Conservation (phyloP, 129 eudicot species). For the Apium graveolens region DNA sequence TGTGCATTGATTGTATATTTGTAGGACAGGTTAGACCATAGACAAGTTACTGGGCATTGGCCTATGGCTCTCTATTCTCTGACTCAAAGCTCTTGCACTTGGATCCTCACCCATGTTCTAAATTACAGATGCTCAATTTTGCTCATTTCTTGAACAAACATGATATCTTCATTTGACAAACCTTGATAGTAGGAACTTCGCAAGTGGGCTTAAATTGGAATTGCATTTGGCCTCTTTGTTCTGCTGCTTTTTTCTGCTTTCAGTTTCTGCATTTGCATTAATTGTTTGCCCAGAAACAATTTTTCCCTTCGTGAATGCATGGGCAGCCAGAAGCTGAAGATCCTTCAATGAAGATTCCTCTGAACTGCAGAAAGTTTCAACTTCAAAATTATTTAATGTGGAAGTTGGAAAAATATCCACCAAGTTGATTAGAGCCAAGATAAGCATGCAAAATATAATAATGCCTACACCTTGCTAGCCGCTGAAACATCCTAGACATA, state of each 20-base stretch:
- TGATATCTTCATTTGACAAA: conserved; percentile 21
- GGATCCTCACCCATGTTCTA: neutral
- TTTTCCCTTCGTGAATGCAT: conserved; percentile 47
- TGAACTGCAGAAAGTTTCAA: conserved; percentile 35
- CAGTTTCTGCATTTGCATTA: conserved; percentile 42
- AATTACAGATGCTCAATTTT: neutral
- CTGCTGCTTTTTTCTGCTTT: conserved; percentile 56
- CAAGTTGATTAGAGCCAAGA: neutral
- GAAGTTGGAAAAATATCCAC: neutral
- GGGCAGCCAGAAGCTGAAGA: conserved; percentile 61
- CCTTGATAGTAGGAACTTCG: conserved; percentile 93
- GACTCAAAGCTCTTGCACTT: neutral
- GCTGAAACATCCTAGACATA: conserved; percentile 71
- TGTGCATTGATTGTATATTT: conserved; percentile 1
- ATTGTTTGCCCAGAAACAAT: conserved; percentile 33
- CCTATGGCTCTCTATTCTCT: neutral
- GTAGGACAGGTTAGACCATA: neutral
- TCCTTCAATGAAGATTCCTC: conserved; percentile 66
- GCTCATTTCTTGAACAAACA: neutral
- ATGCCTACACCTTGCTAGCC: conserved; percentile 57
- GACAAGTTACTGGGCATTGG: neutral
- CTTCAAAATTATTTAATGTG: conserved; percentile 2
- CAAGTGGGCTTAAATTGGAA: conserved; percentile 68
- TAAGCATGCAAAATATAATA: conserved; percentile 8
- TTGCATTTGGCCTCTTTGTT: conserved; percentile 48